Conservation (phyloP, 352 stramenopile species). For the Phytophthora boehmeriae region DNA sequence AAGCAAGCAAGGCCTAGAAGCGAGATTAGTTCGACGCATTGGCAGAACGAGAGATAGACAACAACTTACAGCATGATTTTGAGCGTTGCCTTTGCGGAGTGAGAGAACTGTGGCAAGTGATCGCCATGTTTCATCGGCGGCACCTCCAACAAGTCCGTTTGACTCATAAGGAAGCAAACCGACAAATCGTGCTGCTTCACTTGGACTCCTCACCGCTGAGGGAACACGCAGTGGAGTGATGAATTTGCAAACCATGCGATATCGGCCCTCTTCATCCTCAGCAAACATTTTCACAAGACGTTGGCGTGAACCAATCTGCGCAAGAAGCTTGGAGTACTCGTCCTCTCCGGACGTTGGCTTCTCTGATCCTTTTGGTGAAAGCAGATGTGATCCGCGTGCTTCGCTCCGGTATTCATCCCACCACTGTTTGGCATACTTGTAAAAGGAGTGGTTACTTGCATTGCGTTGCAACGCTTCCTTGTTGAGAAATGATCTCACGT, state of each 20-base stretch:
- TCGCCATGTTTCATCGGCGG: slow-evolving; percentile 78
- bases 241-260: slow-evolving; percentile 89
- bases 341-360: slow-evolving; percentile 14
- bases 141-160: slow-evolving; percentile 54
- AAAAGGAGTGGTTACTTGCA: slow-evolving; percentile 66
- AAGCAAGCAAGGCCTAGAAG: slow-evolving; percentile 77
- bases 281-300: slow-evolving; percentile 85
- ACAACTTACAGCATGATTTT: slow-evolving; percentile 76
- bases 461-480: slow-evolving; percentile 64
- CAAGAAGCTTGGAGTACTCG: slow-evolving; percentile 25
- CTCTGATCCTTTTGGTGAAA: slow-evolving; percentile 3
- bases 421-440: slow-evolving; percentile 85
- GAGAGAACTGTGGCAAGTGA: slow-evolving; percentile 75
- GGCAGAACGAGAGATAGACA: neutral
- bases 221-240: slow-evolving; percentile 61
- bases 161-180: slow-evolving; percentile 75
- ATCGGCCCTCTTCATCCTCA: slow-evolving; percentile 86
- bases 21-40: slow-evolving; percentile 4
- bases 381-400: slow-evolving; percentile 14
- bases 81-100: slow-evolving; percentile 71
- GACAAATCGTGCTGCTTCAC: slow-evolving; percentile 88
- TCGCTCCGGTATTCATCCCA: slow-evolving; percentile 80
- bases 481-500: slow-evolving; percentile 54
- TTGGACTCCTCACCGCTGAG: slow-evolving; percentile 61
- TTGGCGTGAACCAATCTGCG: slow-evolving; percentile 16